Conservation (phyloP, 495 filamentous ascomycete species). For the Cercophora sp. region DNA sequence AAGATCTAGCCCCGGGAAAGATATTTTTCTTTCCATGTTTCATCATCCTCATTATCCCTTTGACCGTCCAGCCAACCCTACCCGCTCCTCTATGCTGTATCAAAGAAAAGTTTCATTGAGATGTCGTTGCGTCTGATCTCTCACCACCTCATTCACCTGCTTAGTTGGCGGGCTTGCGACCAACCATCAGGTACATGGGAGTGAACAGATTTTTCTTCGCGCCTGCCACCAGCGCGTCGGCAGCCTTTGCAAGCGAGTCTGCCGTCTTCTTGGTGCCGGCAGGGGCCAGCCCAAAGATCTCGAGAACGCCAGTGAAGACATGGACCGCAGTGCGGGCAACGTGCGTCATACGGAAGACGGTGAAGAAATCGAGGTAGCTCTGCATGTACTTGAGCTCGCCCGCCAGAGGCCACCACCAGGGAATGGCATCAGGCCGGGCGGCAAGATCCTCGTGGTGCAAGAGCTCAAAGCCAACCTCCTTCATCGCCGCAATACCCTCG, state of each 20-base stretch:
- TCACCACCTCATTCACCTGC: neutral
- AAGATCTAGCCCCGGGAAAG: conserved; percentile 12
- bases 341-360: conserved; percentile 88
- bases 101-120: conserved; percentile 13
- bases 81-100: conserved; percentile 16
- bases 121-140: neutral
- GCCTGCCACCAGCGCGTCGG: conserved; percentile 84
- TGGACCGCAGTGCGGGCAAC: conserved; percentile 72
- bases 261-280: conserved; percentile 92
- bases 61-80: conserved; percentile 12
- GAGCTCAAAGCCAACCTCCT: conserved; percentile 83
- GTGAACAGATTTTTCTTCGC: conserved; percentile 93
- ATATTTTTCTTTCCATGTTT: neutral
- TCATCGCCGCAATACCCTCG: conserved; percentile 79
- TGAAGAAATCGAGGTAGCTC: conserved; percentile 73
- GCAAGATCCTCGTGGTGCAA: conserved; percentile 88
- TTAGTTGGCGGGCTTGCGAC: conserved; percentile 68
- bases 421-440: conserved; percentile 67
- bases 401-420: conserved; percentile 94
- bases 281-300: conserved; percentile 72
- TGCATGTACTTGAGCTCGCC: conserved; percentile 76
- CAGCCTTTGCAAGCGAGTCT: conserved; percentile 77
- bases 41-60: conserved; percentile 23
- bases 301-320: conserved; percentile 72
- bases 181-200: conserved; percentile 99